phyloP scores from a whole-genome alignment of 163 green algal genomes.

The Prototheca cutis region DNA sequence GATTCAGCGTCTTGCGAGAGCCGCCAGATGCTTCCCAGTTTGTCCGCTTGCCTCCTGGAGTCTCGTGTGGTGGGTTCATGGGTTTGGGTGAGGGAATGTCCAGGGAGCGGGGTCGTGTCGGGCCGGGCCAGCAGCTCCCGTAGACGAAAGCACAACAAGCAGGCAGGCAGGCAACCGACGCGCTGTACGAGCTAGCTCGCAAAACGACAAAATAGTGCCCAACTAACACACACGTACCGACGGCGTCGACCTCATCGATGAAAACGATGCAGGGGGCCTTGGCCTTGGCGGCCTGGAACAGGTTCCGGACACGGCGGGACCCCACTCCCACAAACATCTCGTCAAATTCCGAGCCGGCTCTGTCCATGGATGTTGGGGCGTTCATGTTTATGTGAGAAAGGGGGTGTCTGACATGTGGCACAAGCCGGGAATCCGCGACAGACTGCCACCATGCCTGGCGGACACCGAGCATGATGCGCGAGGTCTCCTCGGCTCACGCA shows the following conservation, averaged over 20 bases:
- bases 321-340: conserved; percentile 93
- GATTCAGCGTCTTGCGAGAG: conserved; percentile 90
- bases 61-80: too few relatives aligned
- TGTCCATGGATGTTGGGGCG: too few relatives aligned
- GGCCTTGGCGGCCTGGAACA: conserved; percentile 93
- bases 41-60: conserved; percentile 62
- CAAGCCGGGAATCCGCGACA: too few relatives aligned
- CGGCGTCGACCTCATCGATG: conserved; percentile 97
- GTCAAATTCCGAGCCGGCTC: conserved; percentile 92
- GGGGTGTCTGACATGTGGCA: neutral
- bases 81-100: too few relatives aligned
- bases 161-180: too few relatives aligned
- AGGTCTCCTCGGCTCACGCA: neutral
- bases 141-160: too few relatives aligned
- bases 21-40: conserved; percentile 53
- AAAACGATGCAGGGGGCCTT: conserved; percentile 98
- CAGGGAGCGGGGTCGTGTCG: too few relatives aligned
- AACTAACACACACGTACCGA: conserved; percentile 63
- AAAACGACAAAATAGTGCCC: too few relatives aligned
- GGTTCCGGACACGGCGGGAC: conserved; percentile 70
- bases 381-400: neutral
- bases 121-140: too few relatives aligned
- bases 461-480: neutral
- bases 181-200: too few relatives aligned
- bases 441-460: too few relatives aligned